A percentile compares a stretch with the other conserved stretches of the same genome.
Conservation (phyloP, 805 yeast species). For the Kodamaea laetipori region DNA sequence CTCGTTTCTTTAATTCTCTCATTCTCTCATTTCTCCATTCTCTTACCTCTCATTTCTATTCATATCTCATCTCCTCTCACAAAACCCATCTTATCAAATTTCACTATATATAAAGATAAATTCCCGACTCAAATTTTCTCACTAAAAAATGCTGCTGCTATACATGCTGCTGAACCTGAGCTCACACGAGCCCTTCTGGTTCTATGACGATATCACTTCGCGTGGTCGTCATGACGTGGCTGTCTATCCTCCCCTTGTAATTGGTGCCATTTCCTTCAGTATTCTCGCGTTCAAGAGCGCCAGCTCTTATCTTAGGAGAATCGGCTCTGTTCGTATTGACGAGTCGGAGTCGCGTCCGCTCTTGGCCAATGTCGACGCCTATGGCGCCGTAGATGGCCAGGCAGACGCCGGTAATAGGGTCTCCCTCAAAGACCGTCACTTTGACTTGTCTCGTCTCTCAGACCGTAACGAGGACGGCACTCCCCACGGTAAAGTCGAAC, state of each 20-base stretch:
- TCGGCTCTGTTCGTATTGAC: constrained; percentile 2
- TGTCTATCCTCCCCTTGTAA: constrained; percentile 31
- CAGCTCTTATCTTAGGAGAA: constrained; percentile 15
- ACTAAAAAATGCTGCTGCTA: constrained; percentile 2
- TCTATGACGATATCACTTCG: constrained; percentile 59
- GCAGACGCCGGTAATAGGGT: constrained; percentile 9
- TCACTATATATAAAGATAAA: constrained; percentile 1
- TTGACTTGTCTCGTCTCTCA: constrained; percentile 58
- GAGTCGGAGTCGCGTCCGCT: constrained; percentile 34
- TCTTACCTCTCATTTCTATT: too few relatives aligned
- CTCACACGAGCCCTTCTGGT: constrained; percentile 44
- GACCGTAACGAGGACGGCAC: constrained; percentile 61
- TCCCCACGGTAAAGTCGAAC: constrained; percentile 55
- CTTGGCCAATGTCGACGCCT: constrained; percentile 32
- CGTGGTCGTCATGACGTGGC: constrained; percentile 52
- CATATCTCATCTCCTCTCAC: too few relatives aligned
- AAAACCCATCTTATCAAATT: constrained; percentile 2
- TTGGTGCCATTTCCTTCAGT: constrained; percentile 31
- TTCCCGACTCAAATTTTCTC: constrained; percentile 2
- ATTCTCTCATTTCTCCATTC: not conserved
- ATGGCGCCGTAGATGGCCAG: constrained; percentile 27
- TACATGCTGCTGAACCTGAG: constrained; percentile 10
- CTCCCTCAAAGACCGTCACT: constrained; percentile 58
- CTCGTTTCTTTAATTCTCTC: not conserved
- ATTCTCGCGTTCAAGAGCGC: constrained; percentile 26